These are phyloP conservation scores for Tolypocladium pustulatum DNA, from an alignment of 2,329 filamentous ascomycete genomes.

Conservation along the genomic window DNA sequence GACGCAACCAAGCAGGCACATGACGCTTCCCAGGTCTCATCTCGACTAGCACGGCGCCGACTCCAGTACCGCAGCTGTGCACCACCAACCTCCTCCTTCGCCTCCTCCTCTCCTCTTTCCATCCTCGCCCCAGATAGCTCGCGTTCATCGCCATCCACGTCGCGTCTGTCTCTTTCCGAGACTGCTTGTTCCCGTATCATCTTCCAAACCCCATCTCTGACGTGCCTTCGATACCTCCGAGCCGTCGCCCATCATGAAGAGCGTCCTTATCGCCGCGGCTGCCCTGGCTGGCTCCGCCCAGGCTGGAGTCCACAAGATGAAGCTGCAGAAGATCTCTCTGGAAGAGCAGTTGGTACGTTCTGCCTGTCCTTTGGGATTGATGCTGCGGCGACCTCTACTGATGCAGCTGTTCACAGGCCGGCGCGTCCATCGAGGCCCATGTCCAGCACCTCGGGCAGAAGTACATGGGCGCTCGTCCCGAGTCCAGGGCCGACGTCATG, in stretches of 20 bases:
- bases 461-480: slow-evolving; percentile 74
- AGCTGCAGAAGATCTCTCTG: slow-evolving; percentile 92
- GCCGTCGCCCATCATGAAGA: slow-evolving; percentile 63
- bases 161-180: not conserved
- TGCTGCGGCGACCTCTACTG: slow-evolving; percentile 1
- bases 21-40: not conserved
- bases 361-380: slow-evolving; percentile 6
- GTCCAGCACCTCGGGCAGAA: slow-evolving; percentile 82
- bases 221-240: slow-evolving; percentile 4
- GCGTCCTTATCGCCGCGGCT: slow-evolving; percentile 66
- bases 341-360: slow-evolving; percentile 78
- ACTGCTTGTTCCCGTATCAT: not conserved
- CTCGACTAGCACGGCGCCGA: not conserved
- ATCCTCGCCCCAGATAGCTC: not conserved
- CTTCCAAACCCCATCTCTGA: not conserved
- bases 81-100: not conserved
- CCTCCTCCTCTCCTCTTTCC: not conserved
- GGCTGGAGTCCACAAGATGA: slow-evolving; percentile 88
- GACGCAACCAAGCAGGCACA: not conserved
- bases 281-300: slow-evolving; percentile 73
- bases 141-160: not conserved
- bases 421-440: slow-evolving; percentile 71
- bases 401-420: slow-evolving; percentile 41
- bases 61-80: not conserved
- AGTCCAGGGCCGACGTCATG: slow-evolving; percentile 61